Conservation (phyloP, 495 filamentous ascomycete genomes). For the Aspergillus wentii region DNA sequence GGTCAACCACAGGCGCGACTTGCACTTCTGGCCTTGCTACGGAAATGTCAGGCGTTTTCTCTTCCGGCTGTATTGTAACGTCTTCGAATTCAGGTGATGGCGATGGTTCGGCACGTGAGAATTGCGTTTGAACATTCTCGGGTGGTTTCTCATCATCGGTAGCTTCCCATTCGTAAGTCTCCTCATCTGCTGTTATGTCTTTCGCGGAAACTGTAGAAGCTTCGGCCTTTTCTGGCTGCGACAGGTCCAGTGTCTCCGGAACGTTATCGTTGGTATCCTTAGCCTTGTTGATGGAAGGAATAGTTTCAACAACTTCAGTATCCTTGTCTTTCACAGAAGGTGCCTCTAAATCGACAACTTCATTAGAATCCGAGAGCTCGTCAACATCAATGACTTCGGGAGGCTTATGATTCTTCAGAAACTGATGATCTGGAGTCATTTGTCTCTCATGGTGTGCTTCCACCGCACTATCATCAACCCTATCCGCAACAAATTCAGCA, state of each 20-base stretch:
- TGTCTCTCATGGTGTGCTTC: conserved; percentile 14
- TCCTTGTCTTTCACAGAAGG: conserved; percentile 16
- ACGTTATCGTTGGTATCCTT: background rate
- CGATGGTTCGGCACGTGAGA: conserved; percentile 19
- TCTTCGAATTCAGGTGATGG: conserved; percentile 53
- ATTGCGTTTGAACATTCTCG: background rate
- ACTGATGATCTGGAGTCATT: conserved; percentile 27
- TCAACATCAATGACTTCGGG: conserved; percentile 46
- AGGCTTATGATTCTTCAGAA: conserved; percentile 35
- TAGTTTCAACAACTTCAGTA: background rate
- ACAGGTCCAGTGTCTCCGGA: background rate
- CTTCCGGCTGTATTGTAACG: conserved; percentile 18
- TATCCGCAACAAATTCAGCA: conserved; percentile 31
- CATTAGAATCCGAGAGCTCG: conserved; percentile 21
- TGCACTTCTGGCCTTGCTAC: conserved; percentile 5
- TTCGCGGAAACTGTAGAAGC: conserved; percentile 11
- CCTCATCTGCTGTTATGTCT: conserved; percentile 12
- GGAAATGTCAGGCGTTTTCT: background rate
- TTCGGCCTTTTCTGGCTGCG: background rate
- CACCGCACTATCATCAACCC: conserved; percentile 16
- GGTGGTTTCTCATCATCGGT: conserved; percentile 7
- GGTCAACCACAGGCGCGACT: conserved; percentile 16
- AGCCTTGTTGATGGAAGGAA: background rate
- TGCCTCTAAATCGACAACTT: conserved; percentile 40
- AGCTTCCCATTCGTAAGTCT: conserved; percentile 9